Evolutionary conservation across 1,284 basidiomycete species (phyloP).

Genomic region (Rhizoctonia solani): DNA sequence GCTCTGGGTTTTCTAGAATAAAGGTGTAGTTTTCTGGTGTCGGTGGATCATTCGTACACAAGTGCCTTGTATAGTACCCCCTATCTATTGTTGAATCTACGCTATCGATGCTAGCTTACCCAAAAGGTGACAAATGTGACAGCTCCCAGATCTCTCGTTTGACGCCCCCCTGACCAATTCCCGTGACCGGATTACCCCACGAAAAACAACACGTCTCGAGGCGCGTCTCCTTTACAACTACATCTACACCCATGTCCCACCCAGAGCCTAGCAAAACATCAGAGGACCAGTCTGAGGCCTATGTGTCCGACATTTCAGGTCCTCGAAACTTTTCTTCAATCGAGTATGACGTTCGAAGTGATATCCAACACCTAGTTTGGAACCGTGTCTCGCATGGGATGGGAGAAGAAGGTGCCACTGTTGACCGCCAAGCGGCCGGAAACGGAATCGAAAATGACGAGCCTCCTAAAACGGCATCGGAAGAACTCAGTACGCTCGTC

Average conservation of each 20-base stretch:
- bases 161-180: slow-evolving; percentile 8
- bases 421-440: background rate
- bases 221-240: background rate
- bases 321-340: slow-evolving; percentile 3
- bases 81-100: background rate
- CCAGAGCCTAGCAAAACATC: slow-evolving; percentile 10
- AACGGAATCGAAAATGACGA: background rate
- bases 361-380: slow-evolving; percentile 16
- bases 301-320: background rate
- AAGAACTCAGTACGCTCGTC: slow-evolving; percentile 11
- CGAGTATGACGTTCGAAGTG: slow-evolving; percentile 13
- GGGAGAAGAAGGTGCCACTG: background rate
- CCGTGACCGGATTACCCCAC: background rate
- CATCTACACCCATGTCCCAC: slow-evolving; percentile 7
- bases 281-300: background rate
- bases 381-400: background rate
- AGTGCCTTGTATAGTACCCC: background rate
- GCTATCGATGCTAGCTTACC: background rate
- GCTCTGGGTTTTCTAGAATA: slow-evolving; percentile 34
- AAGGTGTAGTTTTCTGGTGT: background rate
- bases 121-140: background rate
- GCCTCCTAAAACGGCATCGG: background rate
- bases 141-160: background rate
- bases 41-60: no score
- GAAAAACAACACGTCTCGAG: slow-evolving; percentile 16